phyloP scores from a whole-genome alignment of 2,329 filamentous ascomycete genomes.

The Cylindrodendrum hubeiense region DNA sequence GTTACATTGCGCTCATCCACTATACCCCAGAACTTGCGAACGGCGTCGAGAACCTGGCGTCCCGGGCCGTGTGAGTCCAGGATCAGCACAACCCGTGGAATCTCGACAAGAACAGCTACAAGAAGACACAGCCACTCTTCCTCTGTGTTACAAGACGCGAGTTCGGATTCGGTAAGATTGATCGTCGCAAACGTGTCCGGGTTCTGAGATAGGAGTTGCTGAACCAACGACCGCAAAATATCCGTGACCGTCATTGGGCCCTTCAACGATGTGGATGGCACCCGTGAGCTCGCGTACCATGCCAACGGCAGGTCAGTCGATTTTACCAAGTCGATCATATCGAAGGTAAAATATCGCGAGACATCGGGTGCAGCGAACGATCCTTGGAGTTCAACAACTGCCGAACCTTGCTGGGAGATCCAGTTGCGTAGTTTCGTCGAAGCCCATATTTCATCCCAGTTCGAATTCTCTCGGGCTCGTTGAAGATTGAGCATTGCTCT shows the following conservation, averaged over 20 bases:
- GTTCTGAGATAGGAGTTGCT: conserved; percentile 16
- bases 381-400: conserved; percentile 19
- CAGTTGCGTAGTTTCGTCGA: conserved; percentile 22
- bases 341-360: conserved; percentile 20
- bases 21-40: conserved; percentile 14
- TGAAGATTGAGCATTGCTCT: conserved; percentile 12
- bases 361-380: conserved; percentile 8
- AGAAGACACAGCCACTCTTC: conserved; percentile 19
- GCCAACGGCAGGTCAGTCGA: conserved; percentile 5
- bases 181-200: background rate
- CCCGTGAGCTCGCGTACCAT: conserved; percentile 12
- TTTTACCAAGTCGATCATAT: conserved; percentile 25
- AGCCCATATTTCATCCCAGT: conserved; percentile 16
- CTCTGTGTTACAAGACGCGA: conserved; percentile 13
- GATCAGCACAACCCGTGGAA: conserved; percentile 5
- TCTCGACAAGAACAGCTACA: conserved; percentile 12
- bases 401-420: conserved; percentile 19
- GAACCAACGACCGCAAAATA: conserved; percentile 13
- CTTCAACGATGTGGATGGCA: conserved; percentile 7
- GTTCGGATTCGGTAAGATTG: conserved; percentile 10
- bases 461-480: conserved; percentile 2
- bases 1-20: conserved; percentile 5
- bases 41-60: background rate
- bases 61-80: conserved; percentile 15
- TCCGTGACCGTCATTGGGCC: background rate